Base-by-base conservation (phyloP, 2,329 filamentous ascomycete species). In the Xylaria polymorpha region DNA sequence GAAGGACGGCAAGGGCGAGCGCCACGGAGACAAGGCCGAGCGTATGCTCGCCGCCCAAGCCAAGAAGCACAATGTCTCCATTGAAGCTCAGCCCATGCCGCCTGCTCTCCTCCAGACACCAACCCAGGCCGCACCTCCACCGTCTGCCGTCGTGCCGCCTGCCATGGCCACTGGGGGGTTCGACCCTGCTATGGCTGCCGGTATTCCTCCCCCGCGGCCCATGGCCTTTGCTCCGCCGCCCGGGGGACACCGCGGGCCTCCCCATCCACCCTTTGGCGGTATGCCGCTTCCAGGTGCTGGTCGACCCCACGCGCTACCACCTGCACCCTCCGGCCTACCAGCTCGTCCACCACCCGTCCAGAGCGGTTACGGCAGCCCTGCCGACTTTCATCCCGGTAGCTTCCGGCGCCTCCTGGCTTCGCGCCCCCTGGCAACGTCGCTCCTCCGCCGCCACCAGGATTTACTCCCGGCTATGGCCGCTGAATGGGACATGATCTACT, bases 1-100 rank as follows among this genome's bases (percentile, higher is more conserved):
- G 86, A 98, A 98, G 83, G 96, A 99, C 77, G 96, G 96, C 74
- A 97, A 97, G 83, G 95, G 95, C 75, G 95, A 98, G 83, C 87
- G 96, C 67, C 96, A 99, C 79, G 96, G 96, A 76, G 96, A 99
- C 79, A 88, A 94, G 75, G 96, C 96, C 37, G 96, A 99, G 83
- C 87, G 96, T 77, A 92, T 94, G 84, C 88, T 99, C 56, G 96
- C 96, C 37, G 91, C 92, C 35, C 93, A 98, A 82, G 96, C 94
- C 66, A 95, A 95, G 83, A 95, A 94, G 79, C 93, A 98, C 80
- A 97, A 97, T 77, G 92, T 99, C 69, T 89, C 94, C 61, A 92
- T 94, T 43, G 91, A 94, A 73, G 87, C 90, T 2, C 92, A 94
- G 77, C 88, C 91, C 25, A 83, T 96, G 61, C 92, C 93, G 1